These are phyloP conservation scores for Kuraishia cidri DNA, from an alignment of 805 yeast species.

Conservation along the genomic window DNA sequence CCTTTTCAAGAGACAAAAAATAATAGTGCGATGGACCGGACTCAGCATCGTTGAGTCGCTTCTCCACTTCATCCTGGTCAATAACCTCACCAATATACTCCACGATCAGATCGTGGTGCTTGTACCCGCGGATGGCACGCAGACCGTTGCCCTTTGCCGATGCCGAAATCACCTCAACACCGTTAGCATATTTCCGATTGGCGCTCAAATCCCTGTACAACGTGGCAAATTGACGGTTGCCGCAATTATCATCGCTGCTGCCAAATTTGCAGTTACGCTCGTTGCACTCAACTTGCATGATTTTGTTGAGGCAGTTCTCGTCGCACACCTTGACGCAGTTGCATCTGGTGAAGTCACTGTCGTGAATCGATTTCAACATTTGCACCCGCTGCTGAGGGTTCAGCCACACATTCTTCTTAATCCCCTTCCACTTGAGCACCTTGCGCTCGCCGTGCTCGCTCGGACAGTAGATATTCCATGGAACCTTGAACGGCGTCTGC, in stretches of 20 bases:
- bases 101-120: slow-evolving; percentile 28
- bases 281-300: slow-evolving; percentile 24
- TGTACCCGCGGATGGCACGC: slow-evolving; percentile 24
- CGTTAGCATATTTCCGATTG: slow-evolving; percentile 13
- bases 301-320: slow-evolving; percentile 21
- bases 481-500: slow-evolving; percentile 17
- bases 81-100: slow-evolving; percentile 44
- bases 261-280: slow-evolving; percentile 20
- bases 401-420: slow-evolving; percentile 10
- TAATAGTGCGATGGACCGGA: slow-evolving; percentile 21
- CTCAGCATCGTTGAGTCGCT: slow-evolving; percentile 17
- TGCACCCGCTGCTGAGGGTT: slow-evolving; percentile 2
- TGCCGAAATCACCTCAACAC: slow-evolving; percentile 17
- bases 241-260: slow-evolving; percentile 16
- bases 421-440: slow-evolving; percentile 18
- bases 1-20: slow-evolving; percentile 30
- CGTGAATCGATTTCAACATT: slow-evolving; percentile 1
- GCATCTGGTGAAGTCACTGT: slow-evolving; percentile 8
- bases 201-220: slow-evolving; percentile 8
- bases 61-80: slow-evolving; percentile 25
- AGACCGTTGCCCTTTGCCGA: slow-evolving; percentile 33
- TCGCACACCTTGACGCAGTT: slow-evolving; percentile 18
- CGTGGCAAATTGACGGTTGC: slow-evolving; percentile 24
- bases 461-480: slow-evolving; percentile 25
- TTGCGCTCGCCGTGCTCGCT: slow-evolving; percentile 10